Evolutionary conservation across 1,284 basidiomycete species (phyloP).

Genomic region (Retiboletus fuscus): DNA sequence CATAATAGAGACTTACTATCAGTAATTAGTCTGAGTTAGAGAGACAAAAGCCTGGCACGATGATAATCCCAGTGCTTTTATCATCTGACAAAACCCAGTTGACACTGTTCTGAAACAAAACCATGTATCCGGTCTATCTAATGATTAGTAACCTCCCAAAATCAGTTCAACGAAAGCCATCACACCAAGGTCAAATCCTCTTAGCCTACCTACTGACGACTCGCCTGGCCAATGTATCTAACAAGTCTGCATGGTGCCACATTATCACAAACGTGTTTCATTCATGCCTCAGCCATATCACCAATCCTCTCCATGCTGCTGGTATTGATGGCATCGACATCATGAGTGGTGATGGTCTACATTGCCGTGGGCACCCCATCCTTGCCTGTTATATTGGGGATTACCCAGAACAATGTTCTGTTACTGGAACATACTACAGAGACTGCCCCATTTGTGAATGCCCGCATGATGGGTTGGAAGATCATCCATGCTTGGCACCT

Average conservation of each 20-base stretch:
- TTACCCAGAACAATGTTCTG: background rate
- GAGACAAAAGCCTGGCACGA: background rate
- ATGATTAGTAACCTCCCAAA: background rate
- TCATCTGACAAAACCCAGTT: no score
- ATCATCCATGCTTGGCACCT: background rate
- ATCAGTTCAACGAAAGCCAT: background rate
- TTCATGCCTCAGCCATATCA: background rate
- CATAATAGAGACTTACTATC: no score
- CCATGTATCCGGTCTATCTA: background rate
- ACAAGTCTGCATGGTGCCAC: background rate
- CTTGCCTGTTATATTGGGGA: background rate
- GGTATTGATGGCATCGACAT: no score
- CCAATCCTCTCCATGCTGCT: background rate
- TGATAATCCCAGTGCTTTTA: background rate
- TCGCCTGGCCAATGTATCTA: background rate
- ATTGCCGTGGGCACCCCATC: background rate
- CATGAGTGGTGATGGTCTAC: background rate
- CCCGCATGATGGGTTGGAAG: background rate
- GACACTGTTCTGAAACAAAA: background rate
- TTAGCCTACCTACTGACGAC: background rate
- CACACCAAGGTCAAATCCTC: background rate
- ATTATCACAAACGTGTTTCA: background rate
- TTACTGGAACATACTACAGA: background rate
- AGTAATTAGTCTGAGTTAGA: background rate
- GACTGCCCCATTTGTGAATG: background rate